Percentiles rank a stretch among this genome's conserved stretches.
Evolutionary conservation across 2,329 filamentous ascomycete species (phyloP).

Genomic region (Hypoxylon sp.): DNA sequence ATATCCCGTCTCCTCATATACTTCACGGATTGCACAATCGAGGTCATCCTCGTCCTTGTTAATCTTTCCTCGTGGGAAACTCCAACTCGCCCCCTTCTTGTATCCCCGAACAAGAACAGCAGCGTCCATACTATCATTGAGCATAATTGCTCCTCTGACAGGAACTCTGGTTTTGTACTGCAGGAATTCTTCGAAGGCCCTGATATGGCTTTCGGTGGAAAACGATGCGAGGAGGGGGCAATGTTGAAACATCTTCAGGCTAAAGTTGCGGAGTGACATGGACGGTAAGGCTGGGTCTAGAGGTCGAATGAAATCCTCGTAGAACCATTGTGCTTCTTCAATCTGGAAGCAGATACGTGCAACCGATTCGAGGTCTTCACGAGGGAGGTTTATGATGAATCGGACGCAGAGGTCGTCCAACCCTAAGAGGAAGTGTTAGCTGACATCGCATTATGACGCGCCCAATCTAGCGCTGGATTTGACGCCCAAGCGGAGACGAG

Average conservation of each 20-base stretch:
- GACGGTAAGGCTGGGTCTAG: slow-evolving; percentile 87
- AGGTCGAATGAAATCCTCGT: slow-evolving; percentile 98
- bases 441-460: slow-evolving; percentile 15
- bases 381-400: slow-evolving; percentile 96
- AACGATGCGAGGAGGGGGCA: slow-evolving; percentile 90
- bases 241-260: slow-evolving; percentile 91
- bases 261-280: slow-evolving; percentile 88
- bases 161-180: slow-evolving; percentile 96
- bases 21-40: slow-evolving; percentile 93
- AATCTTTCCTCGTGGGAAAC: slow-evolving; percentile 96
- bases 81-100: slow-evolving; percentile 98
- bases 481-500: background rate
- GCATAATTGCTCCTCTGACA: slow-evolving; percentile 91
- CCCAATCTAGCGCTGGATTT: slow-evolving; percentile 9
- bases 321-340: slow-evolving; percentile 99
- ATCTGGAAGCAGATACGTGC: slow-evolving; percentile 98
- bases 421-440: slow-evolving; percentile 68
- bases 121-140: slow-evolving; percentile 95
- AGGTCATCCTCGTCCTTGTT: slow-evolving; percentile 97
- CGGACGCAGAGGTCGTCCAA: slow-evolving; percentile 97
- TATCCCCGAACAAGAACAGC: slow-evolving; percentile 95
- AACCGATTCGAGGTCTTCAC: slow-evolving; percentile 89
- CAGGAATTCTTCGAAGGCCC: slow-evolving; percentile 91
- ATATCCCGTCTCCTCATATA: slow-evolving; percentile 95
- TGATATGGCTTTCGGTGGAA: slow-evolving; percentile 81